Evolutionary conservation across 106 monocot genomes (phyloP).

Genomic region (Dendrobium nobile): DNA sequence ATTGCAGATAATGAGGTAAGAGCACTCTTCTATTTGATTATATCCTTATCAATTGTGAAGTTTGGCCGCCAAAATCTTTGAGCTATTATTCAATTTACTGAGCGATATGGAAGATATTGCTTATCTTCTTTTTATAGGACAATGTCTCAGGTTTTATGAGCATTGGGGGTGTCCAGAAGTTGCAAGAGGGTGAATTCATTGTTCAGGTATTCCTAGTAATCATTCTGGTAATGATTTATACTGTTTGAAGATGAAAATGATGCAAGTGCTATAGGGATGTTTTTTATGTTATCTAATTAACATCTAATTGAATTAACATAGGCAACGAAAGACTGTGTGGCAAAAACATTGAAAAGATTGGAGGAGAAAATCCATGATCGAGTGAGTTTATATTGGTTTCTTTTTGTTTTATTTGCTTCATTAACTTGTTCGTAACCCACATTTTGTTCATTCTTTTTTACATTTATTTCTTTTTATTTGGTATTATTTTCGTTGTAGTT

Average conservation of each 20-base stretch:
- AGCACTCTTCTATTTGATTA: neutral
- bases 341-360: constrained; percentile 96
- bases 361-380: constrained; percentile 94
- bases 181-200: constrained; percentile 99
- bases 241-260: neutral
- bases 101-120: neutral
- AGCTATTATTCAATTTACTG: neutral
- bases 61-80: neutral
- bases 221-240: neutral
- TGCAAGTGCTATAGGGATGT: neutral
- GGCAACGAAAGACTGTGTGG: constrained; percentile 99
- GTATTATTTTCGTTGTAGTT: neutral
- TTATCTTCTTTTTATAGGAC: constrained; percentile 48
- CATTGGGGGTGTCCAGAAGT: constrained; percentile 90
- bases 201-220: constrained; percentile 56
- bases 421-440: neutral
- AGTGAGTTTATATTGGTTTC: constrained; percentile 40
- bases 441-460: neutral
- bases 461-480: neutral
- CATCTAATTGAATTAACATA: constrained; percentile 20
- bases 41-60: neutral
- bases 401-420: neutral
- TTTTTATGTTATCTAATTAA: neutral
- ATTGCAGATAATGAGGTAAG: constrained; percentile 96
- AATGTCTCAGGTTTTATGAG: constrained; percentile 87